A percentile compares a stretch with the other conserved stretches of the same genome.
phyloP scores from a whole-genome alignment of 75 land plant species.

The Adiantum capillusveneris region DNA sequence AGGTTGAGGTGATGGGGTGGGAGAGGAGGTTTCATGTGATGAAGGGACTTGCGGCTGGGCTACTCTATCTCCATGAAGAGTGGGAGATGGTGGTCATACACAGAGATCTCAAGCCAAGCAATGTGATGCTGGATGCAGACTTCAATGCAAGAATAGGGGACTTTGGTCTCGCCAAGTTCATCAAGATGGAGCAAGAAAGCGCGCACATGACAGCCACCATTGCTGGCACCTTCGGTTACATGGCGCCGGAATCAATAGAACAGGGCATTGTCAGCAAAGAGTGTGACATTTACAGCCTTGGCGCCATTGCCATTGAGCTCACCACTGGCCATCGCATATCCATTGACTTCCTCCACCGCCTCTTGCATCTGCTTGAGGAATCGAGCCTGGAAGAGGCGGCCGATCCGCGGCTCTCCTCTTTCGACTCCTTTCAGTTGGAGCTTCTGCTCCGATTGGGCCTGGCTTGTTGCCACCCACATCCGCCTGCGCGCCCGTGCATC shows the following conservation, averaged over 20 bases:
- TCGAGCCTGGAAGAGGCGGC: slow-evolving; percentile 23
- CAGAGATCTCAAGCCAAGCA: slow-evolving; percentile 53
- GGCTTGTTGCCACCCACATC: slow-evolving; percentile 50
- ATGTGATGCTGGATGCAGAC: slow-evolving; percentile 45
- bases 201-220: slow-evolving; percentile 33
- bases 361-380: slow-evolving; percentile 40
- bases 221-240: slow-evolving; percentile 57
- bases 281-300: slow-evolving; percentile 57
- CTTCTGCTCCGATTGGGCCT: slow-evolving; percentile 38
- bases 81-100: slow-evolving; percentile 45
- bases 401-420: slow-evolving; percentile 9
- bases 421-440: slow-evolving; percentile 29
- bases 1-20: slow-evolving; percentile 23
- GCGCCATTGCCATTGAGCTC: slow-evolving; percentile 47
- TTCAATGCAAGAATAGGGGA: slow-evolving; percentile 50
- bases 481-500: no score
- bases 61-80: slow-evolving; percentile 45
- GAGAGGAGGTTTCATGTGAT: slow-evolving; percentile 31
- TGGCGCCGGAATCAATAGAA: slow-evolving; percentile 41
- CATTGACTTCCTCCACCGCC: slow-evolving; percentile 6
- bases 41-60: slow-evolving; percentile 35
- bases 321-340: slow-evolving; percentile 46
- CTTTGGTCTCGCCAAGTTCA: slow-evolving; percentile 42
- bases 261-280: slow-evolving; percentile 25
- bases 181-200: slow-evolving; percentile 13